Conservation (phyloP, 805 yeast species). For the Pichia exigua region DNA sequence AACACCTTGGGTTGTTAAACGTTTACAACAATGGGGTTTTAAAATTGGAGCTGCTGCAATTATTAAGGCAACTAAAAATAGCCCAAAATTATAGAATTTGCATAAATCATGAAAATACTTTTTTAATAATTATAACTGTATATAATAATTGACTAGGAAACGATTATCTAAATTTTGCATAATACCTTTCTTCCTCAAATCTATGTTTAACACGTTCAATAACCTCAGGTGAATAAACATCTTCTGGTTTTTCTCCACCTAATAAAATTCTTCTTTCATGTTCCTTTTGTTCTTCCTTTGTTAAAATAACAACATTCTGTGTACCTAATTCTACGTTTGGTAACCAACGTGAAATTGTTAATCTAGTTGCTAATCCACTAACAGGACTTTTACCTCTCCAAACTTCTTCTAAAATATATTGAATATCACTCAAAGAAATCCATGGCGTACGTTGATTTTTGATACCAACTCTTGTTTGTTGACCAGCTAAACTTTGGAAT, state of each 20-base stretch:
- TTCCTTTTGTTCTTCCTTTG: conserved; percentile 72
- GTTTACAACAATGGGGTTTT: conserved; percentile 71
- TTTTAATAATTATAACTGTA: neutral
- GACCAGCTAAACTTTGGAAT: conserved; percentile 78
- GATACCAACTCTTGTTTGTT: conserved; percentile 70
- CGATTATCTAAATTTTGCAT: conserved; percentile 43
- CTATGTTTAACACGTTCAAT: conserved; percentile 51
- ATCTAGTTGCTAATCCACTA: conserved; percentile 71
- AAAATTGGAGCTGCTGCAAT: conserved; percentile 43
- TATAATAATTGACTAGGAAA: conserved; percentile 29
- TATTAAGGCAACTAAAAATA: neutral
- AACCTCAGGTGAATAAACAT: conserved; percentile 57
- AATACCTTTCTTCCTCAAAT: conserved; percentile 68
- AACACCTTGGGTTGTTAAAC: conserved; percentile 69
- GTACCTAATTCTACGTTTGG: conserved; percentile 53
- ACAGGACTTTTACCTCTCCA: conserved; percentile 89
- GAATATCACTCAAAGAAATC: conserved; percentile 61
- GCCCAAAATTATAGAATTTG: neutral
- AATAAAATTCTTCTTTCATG: conserved; percentile 73
- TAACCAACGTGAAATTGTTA: conserved; percentile 82
- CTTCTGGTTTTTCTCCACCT: conserved; percentile 55
- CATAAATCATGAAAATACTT: neutral
- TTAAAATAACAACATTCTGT: conserved; percentile 81
- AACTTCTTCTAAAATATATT: conserved; percentile 82
- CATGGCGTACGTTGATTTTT: conserved; percentile 65